A percentile compares a stretch with the other conserved stretches of the same genome.
phyloP scores from a whole-genome alignment of 768 basidiomycete species.

The Crassisporium funariophilum region DNA sequence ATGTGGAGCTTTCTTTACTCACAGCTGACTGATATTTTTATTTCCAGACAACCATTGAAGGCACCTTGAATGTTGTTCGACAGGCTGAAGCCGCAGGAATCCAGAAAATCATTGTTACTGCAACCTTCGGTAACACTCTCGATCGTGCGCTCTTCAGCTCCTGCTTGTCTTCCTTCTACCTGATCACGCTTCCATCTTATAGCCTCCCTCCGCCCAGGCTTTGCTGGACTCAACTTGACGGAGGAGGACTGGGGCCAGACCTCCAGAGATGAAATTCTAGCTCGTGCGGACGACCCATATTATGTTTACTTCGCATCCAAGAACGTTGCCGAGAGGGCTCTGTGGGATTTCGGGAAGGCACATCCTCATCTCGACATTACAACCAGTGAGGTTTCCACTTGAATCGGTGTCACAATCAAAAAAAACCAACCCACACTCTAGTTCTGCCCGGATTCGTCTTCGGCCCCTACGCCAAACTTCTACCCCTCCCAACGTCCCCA shows the following conservation, averaged over 20 bases:
- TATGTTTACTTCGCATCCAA: constrained; percentile 46
- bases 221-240: no score
- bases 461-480: constrained; percentile 36
- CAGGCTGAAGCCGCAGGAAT: constrained; percentile 40
- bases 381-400: constrained; percentile 31
- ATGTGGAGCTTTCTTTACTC: neutral
- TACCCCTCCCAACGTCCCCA: constrained; percentile 28
- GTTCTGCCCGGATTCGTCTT: constrained; percentile 41
- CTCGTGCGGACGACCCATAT: constrained; percentile 26
- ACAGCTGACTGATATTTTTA: no score
- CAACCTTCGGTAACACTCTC: constrained; percentile 32
- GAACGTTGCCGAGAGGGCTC: constrained; percentile 40
- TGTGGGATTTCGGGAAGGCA: constrained; percentile 42
- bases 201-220: no score
- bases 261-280: constrained; percentile 32
- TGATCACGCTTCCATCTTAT: no score
- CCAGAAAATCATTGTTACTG: constrained; percentile 36
- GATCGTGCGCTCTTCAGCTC: no score
- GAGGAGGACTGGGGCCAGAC: constrained; percentile 41
- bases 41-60: constrained; percentile 41
- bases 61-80: constrained; percentile 42
- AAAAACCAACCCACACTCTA: constrained; percentile 8
- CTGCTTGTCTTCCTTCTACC: no score
- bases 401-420: neutral
- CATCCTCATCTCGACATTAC: constrained; percentile 42